Evolutionary conservation across 1,284 basidiomycete genomes (phyloP).

Genomic region (Ceraceosorus bombacis): DNA sequence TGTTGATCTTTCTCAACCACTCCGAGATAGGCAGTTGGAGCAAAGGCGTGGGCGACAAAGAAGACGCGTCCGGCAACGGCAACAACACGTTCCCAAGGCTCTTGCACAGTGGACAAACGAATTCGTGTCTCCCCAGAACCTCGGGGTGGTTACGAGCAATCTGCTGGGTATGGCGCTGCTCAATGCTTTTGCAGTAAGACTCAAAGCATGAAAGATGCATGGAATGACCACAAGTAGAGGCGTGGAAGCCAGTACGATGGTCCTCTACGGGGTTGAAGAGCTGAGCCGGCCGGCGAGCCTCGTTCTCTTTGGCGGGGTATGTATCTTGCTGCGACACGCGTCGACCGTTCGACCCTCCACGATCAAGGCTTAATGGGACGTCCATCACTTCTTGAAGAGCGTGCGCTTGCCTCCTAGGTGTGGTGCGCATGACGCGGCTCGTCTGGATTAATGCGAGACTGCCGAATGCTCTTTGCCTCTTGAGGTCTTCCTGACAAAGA

Average conservation of each 20-base stretch:
- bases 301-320: slow-evolving; percentile 15
- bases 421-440: slow-evolving; percentile 72
- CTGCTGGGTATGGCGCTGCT: slow-evolving; percentile 79
- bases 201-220: slow-evolving; percentile 96
- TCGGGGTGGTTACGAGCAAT: slow-evolving; percentile 91
- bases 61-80: slow-evolving; percentile 58
- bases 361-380: slow-evolving; percentile 50
- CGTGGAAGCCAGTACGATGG: slow-evolving; percentile 60
- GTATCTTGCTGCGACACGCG: slow-evolving; percentile 18
- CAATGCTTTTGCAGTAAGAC: slow-evolving; percentile 76
- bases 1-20: slow-evolving; percentile 48
- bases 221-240: slow-evolving; percentile 88
- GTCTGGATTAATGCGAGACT: slow-evolving; percentile 82
- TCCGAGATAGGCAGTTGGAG: slow-evolving; percentile 21
- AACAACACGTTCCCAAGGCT: slow-evolving; percentile 89
- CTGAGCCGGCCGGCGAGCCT: not conserved
- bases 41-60: not conserved
- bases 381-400: slow-evolving; percentile 68
- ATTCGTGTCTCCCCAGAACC: slow-evolving; percentile 82
- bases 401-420: slow-evolving; percentile 60
- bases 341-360: slow-evolving; percentile 27
- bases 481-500: slow-evolving; percentile 91
- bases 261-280: slow-evolving; percentile 30
- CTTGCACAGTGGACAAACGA: slow-evolving; percentile 97
- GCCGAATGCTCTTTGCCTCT: slow-evolving; percentile 68